phyloP scores from a whole-genome alignment of 768 basidiomycete genomes.

The Tulasnella sp. region DNA sequence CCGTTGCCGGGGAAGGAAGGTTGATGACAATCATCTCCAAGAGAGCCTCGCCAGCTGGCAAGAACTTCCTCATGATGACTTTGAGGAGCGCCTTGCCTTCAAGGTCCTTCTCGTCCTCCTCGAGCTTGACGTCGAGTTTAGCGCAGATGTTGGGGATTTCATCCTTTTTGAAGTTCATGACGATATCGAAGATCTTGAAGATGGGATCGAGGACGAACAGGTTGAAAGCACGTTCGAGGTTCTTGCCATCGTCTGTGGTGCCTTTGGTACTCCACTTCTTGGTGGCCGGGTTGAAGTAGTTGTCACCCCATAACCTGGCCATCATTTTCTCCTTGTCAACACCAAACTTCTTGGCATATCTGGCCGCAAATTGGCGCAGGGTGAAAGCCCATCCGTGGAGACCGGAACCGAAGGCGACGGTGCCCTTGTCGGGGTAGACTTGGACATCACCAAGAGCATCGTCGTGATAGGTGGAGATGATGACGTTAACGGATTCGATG shows the following conservation, averaged over 20 bases:
- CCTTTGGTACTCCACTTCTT: conserved; percentile 89
- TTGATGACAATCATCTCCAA: conserved; percentile 99
- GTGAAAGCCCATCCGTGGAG: conserved; percentile 99
- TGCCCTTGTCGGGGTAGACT: conserved; percentile 97
- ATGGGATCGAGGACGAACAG: conserved; percentile 98
- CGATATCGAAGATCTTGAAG: conserved; percentile 94
- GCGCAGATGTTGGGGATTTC: conserved; percentile 74
- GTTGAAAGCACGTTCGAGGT: conserved; percentile 98
- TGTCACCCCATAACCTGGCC: conserved; percentile 96
- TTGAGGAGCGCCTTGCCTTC: conserved; percentile 96
- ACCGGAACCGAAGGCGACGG: conserved; percentile 98
- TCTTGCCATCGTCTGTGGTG: conserved; percentile 70
- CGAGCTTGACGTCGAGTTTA: conserved; percentile 91
- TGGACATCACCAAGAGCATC: conserved; percentile 92
- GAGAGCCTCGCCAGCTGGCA: conserved; percentile 96
- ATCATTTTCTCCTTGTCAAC: conserved; percentile 99
- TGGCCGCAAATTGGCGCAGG: conserved; percentile 88
- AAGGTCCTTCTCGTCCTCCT: conserved; percentile 79
- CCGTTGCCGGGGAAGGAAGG: conserved; percentile 93
- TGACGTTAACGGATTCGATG: conserved; percentile 96
- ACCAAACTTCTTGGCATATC: conserved; percentile 98
- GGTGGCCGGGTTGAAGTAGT: conserved; percentile 96
- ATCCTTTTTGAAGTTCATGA: conserved; percentile 99
- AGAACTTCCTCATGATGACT: conserved; percentile 97
- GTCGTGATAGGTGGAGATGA: conserved; percentile 96